These are phyloP conservation scores for Clavispora santaluciae DNA, from an alignment of 805 yeast species.

Conservation along the genomic window DNA sequence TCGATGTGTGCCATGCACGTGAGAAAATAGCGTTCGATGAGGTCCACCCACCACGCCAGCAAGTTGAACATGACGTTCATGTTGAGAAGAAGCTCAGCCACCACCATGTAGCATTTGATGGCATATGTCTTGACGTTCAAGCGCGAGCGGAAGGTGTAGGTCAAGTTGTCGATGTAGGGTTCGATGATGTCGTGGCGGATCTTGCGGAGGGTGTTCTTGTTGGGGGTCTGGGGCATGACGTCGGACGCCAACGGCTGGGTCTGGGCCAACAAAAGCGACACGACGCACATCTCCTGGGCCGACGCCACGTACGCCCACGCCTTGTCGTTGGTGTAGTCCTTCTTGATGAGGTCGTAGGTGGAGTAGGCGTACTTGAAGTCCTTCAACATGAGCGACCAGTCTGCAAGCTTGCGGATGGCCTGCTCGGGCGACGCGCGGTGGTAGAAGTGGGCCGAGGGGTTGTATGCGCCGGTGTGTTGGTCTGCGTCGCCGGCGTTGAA, in stretches of 20 bases:
- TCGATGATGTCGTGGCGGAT: constrained; percentile 50
- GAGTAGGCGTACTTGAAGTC: constrained; percentile 82
- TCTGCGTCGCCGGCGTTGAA: constrained; percentile 22
- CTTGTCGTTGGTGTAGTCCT: constrained; percentile 71
- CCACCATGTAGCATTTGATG: constrained; percentile 58
- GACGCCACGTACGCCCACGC: constrained; percentile 81
- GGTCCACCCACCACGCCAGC: constrained; percentile 43
- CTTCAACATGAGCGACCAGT: constrained; percentile 86
- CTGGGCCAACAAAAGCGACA: constrained; percentile 61
- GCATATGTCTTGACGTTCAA: constrained; percentile 66
- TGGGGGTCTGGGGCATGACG: constrained; percentile 23
- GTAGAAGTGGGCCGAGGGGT: constrained; percentile 53
- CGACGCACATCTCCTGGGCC: constrained; percentile 82
- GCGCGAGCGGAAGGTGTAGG: constrained; percentile 71
- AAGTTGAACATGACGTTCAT: constrained; percentile 37
- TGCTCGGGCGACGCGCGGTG: constrained; percentile 63
- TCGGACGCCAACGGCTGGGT: constrained; percentile 26
- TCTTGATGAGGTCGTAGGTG: constrained; percentile 75
- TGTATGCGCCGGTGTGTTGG: constrained; percentile 34
- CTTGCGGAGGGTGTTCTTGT: constrained; percentile 40
- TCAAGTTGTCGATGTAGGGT: constrained; percentile 64
- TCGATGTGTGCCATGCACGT: constrained; percentile 43
- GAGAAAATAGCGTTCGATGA: constrained; percentile 41
- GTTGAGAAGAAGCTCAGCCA: constrained; percentile 65
- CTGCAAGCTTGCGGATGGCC: constrained; percentile 76